Base-by-base conservation (phyloP, 2,329 filamentous ascomycete species). In the Colletotrichum gloeosporioides region DNA sequence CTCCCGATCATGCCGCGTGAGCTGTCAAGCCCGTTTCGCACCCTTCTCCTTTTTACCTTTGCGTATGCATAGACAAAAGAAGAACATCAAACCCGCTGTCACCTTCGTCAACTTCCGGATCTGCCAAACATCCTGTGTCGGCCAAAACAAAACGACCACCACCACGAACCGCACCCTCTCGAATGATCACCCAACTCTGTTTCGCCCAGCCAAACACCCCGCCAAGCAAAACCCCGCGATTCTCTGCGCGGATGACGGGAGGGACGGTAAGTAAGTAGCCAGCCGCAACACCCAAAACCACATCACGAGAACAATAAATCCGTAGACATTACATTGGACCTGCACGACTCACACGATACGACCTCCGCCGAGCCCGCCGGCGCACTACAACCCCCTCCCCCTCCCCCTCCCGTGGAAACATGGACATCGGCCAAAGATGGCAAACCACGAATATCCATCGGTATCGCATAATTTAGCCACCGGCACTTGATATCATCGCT, bases 161-260 rank as follows among this genome's bases (percentile, higher is more conserved):
- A 29, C 22, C 55, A 61, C 59, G 32, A 69, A 65, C 55, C 44
- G n/a, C 44, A n/a, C 44, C 44, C 44, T 22, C 44, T 57, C 49
- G n/a, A 39, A 39, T 29, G 22, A 44, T 31, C 39, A 9, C 8
- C 44, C 73, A 57, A 72, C 57, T 53, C 44, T 36, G 44, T 73
- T 76, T 65, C 59, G 64, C 64, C 71, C 55, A 73, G 64, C 71
- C 64, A 73, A 69, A 73, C 70, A 67, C 12, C 53, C 39, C 55
- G 64, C 65, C 64, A 69, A 69, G 68, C 70, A 67, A 32, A 22
- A 27, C 12, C 62, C 34, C 59, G 53, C 59, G n/a, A 27, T 36
- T 15, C n/a, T 64, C 59, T 22, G 15, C 13, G 31, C 29, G 31
- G 29, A 36, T 32, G 31, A 63, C 29, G 16, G 34, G 22, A 22